phyloP scores from a whole-genome alignment of 2,329 filamentous ascomycete genomes.

The Periconia macrospinosa region DNA sequence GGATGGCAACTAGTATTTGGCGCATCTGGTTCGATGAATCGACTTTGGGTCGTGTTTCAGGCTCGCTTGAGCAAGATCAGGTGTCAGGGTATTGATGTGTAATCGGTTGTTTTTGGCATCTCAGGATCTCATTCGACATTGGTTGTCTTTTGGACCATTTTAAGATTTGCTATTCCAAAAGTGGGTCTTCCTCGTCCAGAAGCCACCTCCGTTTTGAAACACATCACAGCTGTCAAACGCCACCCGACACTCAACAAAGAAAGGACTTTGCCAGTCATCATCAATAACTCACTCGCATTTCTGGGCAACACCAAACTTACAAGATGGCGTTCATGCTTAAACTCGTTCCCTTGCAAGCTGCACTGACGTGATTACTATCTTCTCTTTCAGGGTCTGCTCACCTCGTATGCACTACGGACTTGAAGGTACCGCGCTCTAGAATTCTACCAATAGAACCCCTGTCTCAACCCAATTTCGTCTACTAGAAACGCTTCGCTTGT shows the following conservation, averaged over 20 bases:
- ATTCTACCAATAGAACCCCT: background rate
- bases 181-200: no score
- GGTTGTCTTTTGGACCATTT: background rate
- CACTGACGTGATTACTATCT: background rate
- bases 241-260: no score
- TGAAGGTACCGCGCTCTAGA: background rate
- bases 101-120: background rate
- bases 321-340: no score
- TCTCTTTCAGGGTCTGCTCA: background rate
- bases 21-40: conserved; percentile 20
- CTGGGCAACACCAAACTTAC: no score
- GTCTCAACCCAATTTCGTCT: background rate
- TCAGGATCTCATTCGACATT: background rate
- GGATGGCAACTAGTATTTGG: conserved; percentile 3
- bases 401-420: background rate
- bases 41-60: background rate
- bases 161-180: background rate
- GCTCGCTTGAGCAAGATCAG: background rate
- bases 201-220: no score
- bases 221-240: no score
- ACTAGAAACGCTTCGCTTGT: background rate
- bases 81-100: background rate
- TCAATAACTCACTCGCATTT: no score
- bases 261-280: no score
- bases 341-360: no score